Evolutionary conservation across 2,329 filamentous ascomycete species (phyloP), one percentile per base, ranked within the genome.

Genomic region (Diaporthe caulivora): DNA sequence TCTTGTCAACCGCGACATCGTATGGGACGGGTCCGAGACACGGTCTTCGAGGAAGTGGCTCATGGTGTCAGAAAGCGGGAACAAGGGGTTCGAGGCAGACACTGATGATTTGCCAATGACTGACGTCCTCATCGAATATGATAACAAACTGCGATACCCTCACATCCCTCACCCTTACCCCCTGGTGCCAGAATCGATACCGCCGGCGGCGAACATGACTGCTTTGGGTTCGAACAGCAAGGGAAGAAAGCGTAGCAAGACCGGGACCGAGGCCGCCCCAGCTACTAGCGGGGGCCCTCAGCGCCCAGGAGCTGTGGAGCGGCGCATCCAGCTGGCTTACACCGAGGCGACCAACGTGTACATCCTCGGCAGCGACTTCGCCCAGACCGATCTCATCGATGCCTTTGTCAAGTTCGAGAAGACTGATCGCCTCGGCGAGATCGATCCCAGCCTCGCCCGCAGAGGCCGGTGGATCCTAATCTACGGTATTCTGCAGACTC

Each of bases 111-210:
- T 93, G n/a, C 89, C 90, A 1, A 87, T 93, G 76, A 92, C 91
- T 0, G 91, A 93, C 77, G 88, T 93, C 80, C 83, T 94, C 4
- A 85, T 92, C 71, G 87, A 88, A 71, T 94, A 90, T 75, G 92
- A 94, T 81, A 92, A 89, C 75, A 86, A 86, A 68, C 84, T 90
- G 76, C 86, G 87, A 10, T 92, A 90, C 78, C 91, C 92, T 4
- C 91, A 93, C 74, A 89, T 94, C 57, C 89, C 92, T 0, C 88
- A 92, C 73, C 91, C 92, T 0, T 93, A 92, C 76, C 91, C 92
- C 0, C 81, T 93, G 1, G 85, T 93, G 3, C 92, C 92, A 1
- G 84, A 88, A 55, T 86, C 87, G 0, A 85, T 86, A 42, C 80
- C 83, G 1, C 80, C 84, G 0, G 34, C 49, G 0, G 26, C 49